Base-by-base conservation (phyloP, 345 rosid genomes). In the Aegle marmelos region DNA sequence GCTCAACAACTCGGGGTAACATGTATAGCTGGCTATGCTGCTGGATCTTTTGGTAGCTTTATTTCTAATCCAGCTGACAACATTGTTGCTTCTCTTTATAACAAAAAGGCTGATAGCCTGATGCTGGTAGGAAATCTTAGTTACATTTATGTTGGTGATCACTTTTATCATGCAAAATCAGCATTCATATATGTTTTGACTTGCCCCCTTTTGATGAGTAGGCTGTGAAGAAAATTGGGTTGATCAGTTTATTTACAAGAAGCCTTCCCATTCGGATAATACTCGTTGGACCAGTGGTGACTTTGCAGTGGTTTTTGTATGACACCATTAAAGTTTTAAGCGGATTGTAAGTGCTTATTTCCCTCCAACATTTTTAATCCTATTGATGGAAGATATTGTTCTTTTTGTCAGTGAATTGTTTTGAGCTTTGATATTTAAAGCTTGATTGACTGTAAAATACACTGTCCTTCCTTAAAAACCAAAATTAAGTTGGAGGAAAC, bases 11-110 rank as follows among this genome's bases (percentile, higher is more conserved):
- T 92, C 0, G 94, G 92, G 71, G 92, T 92, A 58, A 88, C 97
- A 56, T 90, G 92, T 88, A 77, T 90, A 76, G 93, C 97, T 78
- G 97, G 94, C 48, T 92, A 92, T 61, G 79, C 87, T 27, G 94
- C 97, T 85, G 94, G 94, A 77, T 85, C 97, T 9, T 86, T 90
- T 80, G 91, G 91, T 70, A 84, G 90, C 71, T 14, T 91, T 25
- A 48, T 89, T 63, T 86, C 94, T 77, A 87, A 88, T 75, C 92
- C 92, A 7, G 91, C 94, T 34, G 90, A 88, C 85, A 90, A 88
- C 62, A 86, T 90, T 79, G 80, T 90, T 71, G 73, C 91, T 36
- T 87, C 84, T 63, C 90, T 87, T 66, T 85, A 90, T 79, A 87
- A 82, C 82, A 83, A 79, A 74, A 89, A 86, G 80, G 89, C 89